These are phyloP conservation scores for Amanita exitialis DNA, from an alignment of 768 basidiomycete species.

Conservation along the genomic window DNA sequence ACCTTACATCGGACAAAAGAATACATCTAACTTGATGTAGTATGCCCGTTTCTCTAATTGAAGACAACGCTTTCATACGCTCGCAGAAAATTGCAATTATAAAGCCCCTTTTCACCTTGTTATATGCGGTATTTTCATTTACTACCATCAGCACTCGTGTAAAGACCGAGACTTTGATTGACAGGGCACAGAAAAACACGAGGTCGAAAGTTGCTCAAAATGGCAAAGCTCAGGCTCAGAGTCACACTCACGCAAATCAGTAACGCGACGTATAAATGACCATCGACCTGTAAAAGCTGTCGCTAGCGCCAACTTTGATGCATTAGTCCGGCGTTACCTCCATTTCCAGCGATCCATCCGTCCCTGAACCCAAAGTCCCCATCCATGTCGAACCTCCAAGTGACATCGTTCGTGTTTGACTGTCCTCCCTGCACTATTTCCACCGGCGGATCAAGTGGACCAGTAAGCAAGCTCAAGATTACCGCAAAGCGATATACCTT, in stretches of 20 bases:
- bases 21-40: background rate
- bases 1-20: background rate
- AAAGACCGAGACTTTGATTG: conserved; percentile 4
- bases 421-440: background rate
- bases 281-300: background rate
- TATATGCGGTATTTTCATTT: background rate
- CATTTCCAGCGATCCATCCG: background rate
- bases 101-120: background rate
- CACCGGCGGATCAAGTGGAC: background rate
- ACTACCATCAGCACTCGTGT: conserved; percentile 1
- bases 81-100: background rate
- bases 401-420: conserved; percentile 1
- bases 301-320: background rate
- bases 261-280: background rate
- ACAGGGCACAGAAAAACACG: background rate
- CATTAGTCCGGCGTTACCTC: background rate
- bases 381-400: conserved; percentile 1
- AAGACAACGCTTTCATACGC: background rate
- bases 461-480: conserved; percentile 22
- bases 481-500: conserved; percentile 33
- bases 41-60: background rate
- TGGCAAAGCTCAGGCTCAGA: background rate
- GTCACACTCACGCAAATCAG: conserved; percentile 4
- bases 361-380: too few relatives aligned
- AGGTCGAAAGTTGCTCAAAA: background rate